phyloP scores from a whole-genome alignment of 169 alveolate species.

The Eimeria praecox region DNA sequence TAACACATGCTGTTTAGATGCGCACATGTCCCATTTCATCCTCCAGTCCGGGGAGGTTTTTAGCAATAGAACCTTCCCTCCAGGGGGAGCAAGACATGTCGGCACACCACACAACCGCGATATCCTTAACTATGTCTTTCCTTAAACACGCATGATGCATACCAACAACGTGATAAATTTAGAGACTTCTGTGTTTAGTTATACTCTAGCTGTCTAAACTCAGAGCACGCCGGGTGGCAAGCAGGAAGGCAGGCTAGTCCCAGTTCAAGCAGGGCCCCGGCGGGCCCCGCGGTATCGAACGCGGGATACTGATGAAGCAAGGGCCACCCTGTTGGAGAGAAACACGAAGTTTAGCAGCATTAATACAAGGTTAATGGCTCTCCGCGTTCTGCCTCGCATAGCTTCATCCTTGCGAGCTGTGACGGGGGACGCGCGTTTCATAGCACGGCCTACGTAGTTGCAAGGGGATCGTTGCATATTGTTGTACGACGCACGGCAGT shows the following conservation, averaged over 20 bases:
- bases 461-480: not conserved
- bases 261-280: conserved; percentile 68
- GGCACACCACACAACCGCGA: conserved; percentile 26
- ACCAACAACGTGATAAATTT: not conserved
- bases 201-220: not conserved
- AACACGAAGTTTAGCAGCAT: not conserved
- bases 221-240: not conserved
- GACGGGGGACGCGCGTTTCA: conserved; percentile 39
- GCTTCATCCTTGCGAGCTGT: conserved; percentile 26
- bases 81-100: conserved; percentile 60
- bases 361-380: not conserved
- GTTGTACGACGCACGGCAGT: conserved; percentile 9
- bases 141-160: not conserved
- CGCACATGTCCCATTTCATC: not conserved
- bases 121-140: not conserved
- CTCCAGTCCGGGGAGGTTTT: not conserved
- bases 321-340: not conserved
- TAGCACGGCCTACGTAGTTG: not conserved
- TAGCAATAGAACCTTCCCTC: not conserved
- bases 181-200: not conserved
- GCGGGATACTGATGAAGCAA: not conserved
- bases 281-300: conserved; percentile 65
- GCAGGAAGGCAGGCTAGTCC: conserved; percentile 23
- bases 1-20: not conserved
- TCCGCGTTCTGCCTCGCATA: conserved; percentile 35